Percentiles rank a stretch among this genome's conserved stretches.
These are phyloP conservation scores for Solidago caesia DNA, from an alignment of 129 eudicot genomes.

Conservation along the genomic window DNA sequence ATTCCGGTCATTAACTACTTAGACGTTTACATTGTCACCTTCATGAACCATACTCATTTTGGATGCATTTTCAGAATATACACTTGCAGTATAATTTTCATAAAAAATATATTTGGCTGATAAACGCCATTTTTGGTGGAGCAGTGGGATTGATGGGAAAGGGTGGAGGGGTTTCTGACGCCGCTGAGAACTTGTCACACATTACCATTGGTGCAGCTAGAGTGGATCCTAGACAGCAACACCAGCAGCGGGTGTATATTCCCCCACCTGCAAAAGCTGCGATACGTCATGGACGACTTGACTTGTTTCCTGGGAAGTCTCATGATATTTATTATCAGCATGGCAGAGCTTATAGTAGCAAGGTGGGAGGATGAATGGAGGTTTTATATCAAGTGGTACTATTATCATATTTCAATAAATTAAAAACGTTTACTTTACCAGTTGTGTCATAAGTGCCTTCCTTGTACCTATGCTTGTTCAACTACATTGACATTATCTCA, in stretches of 20 bases:
- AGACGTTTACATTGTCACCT: too few relatives aligned
- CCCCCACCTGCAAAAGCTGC: constrained; percentile 78
- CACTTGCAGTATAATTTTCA: background rate
- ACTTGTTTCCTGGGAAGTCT: constrained; percentile 45
- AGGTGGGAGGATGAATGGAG: constrained; percentile 61
- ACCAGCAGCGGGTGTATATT: constrained; percentile 19
- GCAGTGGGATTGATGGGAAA: constrained; percentile 44
- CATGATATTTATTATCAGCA: constrained; percentile 24
- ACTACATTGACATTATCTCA: background rate
- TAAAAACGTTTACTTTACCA: background rate
- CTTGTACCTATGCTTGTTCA: background rate
- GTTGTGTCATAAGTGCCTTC: background rate
- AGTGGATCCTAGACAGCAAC: constrained; percentile 37
- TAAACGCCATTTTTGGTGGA: constrained; percentile 12
- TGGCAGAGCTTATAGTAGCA: constrained; percentile 37
- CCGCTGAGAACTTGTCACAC: constrained; percentile 57
- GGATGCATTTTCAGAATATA: background rate
- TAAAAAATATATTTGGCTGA: background rate
- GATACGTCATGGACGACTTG: constrained; percentile 54
- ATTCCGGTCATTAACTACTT: too few relatives aligned
- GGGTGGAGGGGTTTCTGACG: constrained; percentile 42
- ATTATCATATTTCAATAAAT: background rate
- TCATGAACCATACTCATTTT: background rate
- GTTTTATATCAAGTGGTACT: background rate
- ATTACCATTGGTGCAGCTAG: constrained; percentile 45